Evolutionary conservation across 345 rosid genomes (phyloP), one percentile per base, ranked within the genome.

Genomic region (Hirschfeldia incana): DNA sequence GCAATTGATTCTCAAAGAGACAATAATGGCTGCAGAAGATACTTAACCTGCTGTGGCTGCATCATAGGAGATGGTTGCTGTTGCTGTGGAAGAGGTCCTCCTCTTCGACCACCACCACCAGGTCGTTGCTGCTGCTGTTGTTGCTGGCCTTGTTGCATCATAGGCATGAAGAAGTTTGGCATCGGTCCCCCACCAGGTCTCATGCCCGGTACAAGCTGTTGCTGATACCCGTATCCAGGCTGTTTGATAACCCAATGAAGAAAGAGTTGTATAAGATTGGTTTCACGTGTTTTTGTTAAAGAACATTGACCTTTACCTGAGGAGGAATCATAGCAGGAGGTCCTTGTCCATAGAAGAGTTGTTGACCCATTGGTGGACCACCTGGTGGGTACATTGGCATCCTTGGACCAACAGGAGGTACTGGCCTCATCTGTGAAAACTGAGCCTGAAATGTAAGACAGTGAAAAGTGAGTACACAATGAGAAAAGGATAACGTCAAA

Each of bases 221-320:
- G 98, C 76, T 94, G 98, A 85, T 92, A 92, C 63, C 98, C 98
- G 76, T 85, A 94, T 72, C 97, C 98, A 76, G 98, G 89, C 98
- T 92, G 86, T 70, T 33, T 1, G 27, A 53, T 67, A 67, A 10
- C 69, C 63, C 57, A 49, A 69, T 69, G 16, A 33, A 79, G 58
- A 69, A 70, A 27, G 55, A 64, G 62, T 55, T 29, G 53, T 75
- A 74, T 13, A 61, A 37, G 72, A 80, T 39, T 39, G 66, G 51
- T 15, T 28, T 68, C 66, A 16, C 3, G 34, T 36, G 65, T 29
- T 78, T 69, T 57, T 39, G 37, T 60, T 42, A 27, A 12, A 44
- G 27, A 65, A 9, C 29, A 42, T 32, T 37, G 73, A 58, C 28
- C 13, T 12, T 74, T 84, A 94, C 97, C 93, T 94, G 98, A 33